These are phyloP conservation scores for Talaromyces islandicus DNA, from an alignment of 2,329 filamentous ascomycete genomes.

Conservation along the genomic window DNA sequence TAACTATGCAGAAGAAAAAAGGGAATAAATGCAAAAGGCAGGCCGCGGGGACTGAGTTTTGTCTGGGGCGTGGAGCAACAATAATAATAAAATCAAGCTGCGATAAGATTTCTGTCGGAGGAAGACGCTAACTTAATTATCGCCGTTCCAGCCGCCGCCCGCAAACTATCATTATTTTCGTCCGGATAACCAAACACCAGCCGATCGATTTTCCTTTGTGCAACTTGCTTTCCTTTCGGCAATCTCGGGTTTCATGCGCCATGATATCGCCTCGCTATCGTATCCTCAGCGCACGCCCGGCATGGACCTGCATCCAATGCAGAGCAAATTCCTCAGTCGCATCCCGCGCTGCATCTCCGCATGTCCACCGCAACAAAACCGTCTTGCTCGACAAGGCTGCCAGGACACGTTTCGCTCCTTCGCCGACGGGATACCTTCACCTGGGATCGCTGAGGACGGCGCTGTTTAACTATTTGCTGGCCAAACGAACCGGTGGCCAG, in stretches of 20 bases:
- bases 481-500: slow-evolving; percentile 77
- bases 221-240: background rate
- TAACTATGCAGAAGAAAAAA: background rate
- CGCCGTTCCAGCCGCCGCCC: background rate
- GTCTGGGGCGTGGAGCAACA: background rate
- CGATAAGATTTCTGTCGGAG: slow-evolving; percentile 6
- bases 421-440: slow-evolving; percentile 89
- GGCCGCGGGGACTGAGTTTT: background rate
- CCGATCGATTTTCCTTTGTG: background rate
- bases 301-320: slow-evolving; percentile 33
- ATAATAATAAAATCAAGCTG: background rate
- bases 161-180: background rate
- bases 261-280: background rate
- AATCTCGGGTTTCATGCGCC: background rate
- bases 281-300: slow-evolving; percentile 10
- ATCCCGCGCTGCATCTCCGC: slow-evolving; percentile 15
- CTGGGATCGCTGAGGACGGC: slow-evolving; percentile 87
- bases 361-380: slow-evolving; percentile 21
- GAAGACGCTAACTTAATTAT: background rate
- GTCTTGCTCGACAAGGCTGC: slow-evolving; percentile 48
- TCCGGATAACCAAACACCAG: background rate
- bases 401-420: slow-evolving; percentile 87
- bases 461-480: slow-evolving; percentile 91
- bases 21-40: background rate
- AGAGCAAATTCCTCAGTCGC: slow-evolving; percentile 25